These are phyloP conservation scores for Suillus tomentosus DNA, from an alignment of 768 basidiomycete species.

Conservation along the genomic window DNA sequence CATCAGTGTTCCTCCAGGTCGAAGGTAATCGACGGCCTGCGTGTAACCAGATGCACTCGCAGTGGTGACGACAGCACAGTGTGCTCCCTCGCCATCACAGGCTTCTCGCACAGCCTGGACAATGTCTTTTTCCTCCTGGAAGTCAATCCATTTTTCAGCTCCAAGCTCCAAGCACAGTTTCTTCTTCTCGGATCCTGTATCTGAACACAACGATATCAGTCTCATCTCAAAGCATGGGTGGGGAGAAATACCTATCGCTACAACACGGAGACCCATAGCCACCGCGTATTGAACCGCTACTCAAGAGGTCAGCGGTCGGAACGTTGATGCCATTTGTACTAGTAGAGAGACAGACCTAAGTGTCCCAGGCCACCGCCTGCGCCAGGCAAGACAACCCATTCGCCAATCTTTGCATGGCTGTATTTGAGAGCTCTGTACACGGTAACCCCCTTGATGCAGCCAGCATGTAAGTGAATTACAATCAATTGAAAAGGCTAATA, in stretches of 20 bases:
- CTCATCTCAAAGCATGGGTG: not conserved
- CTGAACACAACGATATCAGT: constrained; percentile 32
- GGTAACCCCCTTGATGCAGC: constrained; percentile 63
- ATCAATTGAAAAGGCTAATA: constrained; percentile 8
- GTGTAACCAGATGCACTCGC: constrained; percentile 44
- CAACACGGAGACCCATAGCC: constrained; percentile 74
- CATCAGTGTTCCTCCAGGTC: constrained; percentile 72
- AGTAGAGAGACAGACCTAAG: constrained; percentile 47
- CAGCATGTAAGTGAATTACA: not conserved
- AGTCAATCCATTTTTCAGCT: constrained; percentile 81
- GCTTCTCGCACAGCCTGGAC: constrained; percentile 63
- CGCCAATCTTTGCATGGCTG: constrained; percentile 60
- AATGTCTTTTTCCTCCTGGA: constrained; percentile 64
- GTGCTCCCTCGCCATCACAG: constrained; percentile 71
- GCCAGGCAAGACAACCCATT: constrained; percentile 77
- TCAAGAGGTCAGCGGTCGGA: not conserved
- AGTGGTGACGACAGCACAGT: constrained; percentile 65
- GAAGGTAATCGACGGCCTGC: constrained; percentile 75
- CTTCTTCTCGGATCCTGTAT: constrained; percentile 75
- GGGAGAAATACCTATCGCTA: constrained; percentile 58
- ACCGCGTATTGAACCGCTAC: constrained; percentile 80
- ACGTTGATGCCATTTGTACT: no score
- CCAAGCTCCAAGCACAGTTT: constrained; percentile 62
- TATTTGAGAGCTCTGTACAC: constrained; percentile 87
- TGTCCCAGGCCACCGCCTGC: constrained; percentile 86